Evolutionary conservation across 1,139 yeast genomes (phyloP), one percentile per base, ranked within the genome.

Genomic region (Candida pseudoviswanathii): DNA sequence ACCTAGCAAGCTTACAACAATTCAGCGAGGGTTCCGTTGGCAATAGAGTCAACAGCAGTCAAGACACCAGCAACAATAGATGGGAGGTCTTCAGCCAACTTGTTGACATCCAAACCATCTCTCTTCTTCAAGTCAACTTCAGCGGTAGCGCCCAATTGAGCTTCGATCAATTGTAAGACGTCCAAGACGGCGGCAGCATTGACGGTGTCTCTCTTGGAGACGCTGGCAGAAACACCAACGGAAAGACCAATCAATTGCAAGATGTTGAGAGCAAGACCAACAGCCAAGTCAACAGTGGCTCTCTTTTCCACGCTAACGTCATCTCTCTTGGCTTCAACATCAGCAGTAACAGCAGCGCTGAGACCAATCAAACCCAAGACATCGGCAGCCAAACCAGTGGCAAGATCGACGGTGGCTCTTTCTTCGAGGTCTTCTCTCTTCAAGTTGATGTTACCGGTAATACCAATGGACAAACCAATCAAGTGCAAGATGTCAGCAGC

Each of bases 341-440:
- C 31, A 3, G 29, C 45, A 27, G 31, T 6, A 27, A n/a, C 41
- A 34, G 36, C 41, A 36, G 22, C 37, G n/a, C 10, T 27, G n/a
- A 36, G 21, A 5, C 38, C 34, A 36, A 36, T 9, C 9, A 43
- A 22, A 9, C 31, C 24, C 8, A 22, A 26, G 10, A 42, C 36
- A 24, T 42, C 39, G 8, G 33, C 47, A 45, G 34, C 47, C 8
- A 33, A 21, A 45, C 9, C 33, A 41, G 30, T 31, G 41, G 27
- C 32, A 22, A 27, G 11, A 6, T 10, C 27, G n/a, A 25, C 30
- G n/a, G n/a, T 16, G 11, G 41, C 41, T 37, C 41, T 37, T n/a
- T 25, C 16, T 24, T 24, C 21, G 8, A 37, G 16, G 4, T 24
- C 29, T 16, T 44, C 47, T 44, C 47, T 44, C 22, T 44, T 44